Base-by-base conservation (phyloP, 345 rosid genomes). In the Ceriops zippeliana region DNA sequence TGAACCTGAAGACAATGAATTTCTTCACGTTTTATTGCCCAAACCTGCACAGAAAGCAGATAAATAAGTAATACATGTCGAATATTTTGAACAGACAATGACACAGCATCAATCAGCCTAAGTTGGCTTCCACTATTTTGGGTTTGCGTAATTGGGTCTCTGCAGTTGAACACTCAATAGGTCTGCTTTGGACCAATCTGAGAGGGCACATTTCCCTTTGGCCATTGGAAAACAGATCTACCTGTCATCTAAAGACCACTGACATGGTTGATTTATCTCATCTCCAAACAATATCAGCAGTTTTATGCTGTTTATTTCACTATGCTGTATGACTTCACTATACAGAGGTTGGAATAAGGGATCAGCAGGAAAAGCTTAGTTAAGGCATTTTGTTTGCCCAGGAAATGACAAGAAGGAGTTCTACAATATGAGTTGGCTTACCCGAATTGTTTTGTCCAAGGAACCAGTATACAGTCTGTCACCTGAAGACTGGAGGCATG, bases 381-480 rank as follows among this genome's bases (percentile, higher is more conserved):
- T 9, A 5, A 21, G 31, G 16, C 3, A 22, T 22, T 31, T 51
- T 51, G 51, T 51, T 21, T 49, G 30, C 21, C 26, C 19, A 31
- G 46, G 34, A 46, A 30, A 22, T 10, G 15, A 34, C 0, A 8
- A 1, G 61, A 24, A n/a, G 13, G 59, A 8, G 15, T 30, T 2
- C 16, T 61, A 21, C 22, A 31, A 21, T 20, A 17, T 75, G 22
- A 68, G 38, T 22, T 57, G 37, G 59, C 81, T 83, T 76, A 84
- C 93, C 73, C 89, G 77, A 56, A 86, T 84, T 1, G 90, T 84
- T 74, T 82, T 88, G 78, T 88, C 93, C 46, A 84, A 66, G 30
- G 93, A 88, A 58, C 90, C 85, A 32, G 87, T 86, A 71, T 88
- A 86, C 6, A 88, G 56, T 79, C 79, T 84, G 78, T 83, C 85